Evolutionary conservation across 2,329 filamentous ascomycete genomes (phyloP), one percentile per base, ranked within the genome.

Genomic region (Dothidotthia symphoricarpi): DNA sequence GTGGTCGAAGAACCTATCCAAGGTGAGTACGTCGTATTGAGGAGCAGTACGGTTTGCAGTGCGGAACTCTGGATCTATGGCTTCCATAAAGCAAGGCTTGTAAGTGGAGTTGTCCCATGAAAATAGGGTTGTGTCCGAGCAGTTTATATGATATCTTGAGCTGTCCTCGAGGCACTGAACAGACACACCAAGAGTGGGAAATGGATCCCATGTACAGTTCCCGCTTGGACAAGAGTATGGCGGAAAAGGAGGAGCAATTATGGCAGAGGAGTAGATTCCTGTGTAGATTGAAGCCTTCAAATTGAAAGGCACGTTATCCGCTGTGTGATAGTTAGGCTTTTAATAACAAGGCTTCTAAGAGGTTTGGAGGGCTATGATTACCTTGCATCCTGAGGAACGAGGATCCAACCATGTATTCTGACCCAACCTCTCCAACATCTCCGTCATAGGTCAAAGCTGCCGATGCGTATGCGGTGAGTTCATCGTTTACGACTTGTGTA

Each of bases 141-240:
- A 31, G 7, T 31, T 31, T 19, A 31, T 10, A 31, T 19, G 16
- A 13, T 19, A 31, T 12, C 16, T 17, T 11, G 29, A 3, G 5
- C 16, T 19, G 29, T 31, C 16, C 6, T 31, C 29, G 12, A 19
- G 13, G 12, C 29, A 31, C 16, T 31, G 29, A 10, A 22, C 16
- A 9, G 16, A 31, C 12, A 31, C 16, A 13, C 9, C 29, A 17
- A 31, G 29, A n/a, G 29, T 31, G 10, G 29, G 16, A 12, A 31
- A 31, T 6, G 29, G 29, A 17, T 31, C 16, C 29, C 29, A 31
- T 16, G 15, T 31, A 17, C 29, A 31, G 16, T 31, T 17, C n/a
- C 29, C 29, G 6, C 15, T 31, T 6, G 29, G 29, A 13, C 29
- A 31, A 12, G 16, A 31, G 29, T 31, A n/a, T 22, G 29, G 29